Evolutionary conservation across 2,329 filamentous ascomycete species (phyloP).

Genomic region (Neonectria coccinea): DNA sequence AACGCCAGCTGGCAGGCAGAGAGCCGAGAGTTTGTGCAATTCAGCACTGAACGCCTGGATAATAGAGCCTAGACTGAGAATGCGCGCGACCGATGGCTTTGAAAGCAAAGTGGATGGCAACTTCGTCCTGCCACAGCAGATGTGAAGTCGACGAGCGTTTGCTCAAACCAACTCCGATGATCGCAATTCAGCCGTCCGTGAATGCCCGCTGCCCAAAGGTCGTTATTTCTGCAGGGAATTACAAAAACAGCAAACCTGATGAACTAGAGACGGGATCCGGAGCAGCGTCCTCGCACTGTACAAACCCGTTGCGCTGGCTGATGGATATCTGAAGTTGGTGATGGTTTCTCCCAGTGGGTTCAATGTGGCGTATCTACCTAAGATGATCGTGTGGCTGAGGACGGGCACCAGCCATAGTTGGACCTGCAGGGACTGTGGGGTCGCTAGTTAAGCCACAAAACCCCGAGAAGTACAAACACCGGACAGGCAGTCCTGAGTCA

Average conservation of each 20-base stretch:
- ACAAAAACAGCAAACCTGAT: neutral
- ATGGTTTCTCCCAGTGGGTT: conserved; percentile 45
- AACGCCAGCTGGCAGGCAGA: conserved; percentile 10
- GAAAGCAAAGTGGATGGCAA: neutral
- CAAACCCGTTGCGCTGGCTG: conserved; percentile 26
- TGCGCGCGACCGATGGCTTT: neutral
- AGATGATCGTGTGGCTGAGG: conserved; percentile 22
- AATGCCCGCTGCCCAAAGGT: neutral
- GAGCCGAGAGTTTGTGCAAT: neutral
- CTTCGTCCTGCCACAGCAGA: neutral
- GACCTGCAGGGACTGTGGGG: conserved; percentile 19
- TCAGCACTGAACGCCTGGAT: neutral
- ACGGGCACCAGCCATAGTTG: conserved; percentile 30
- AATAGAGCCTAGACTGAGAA: neutral
- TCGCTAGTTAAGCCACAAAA: neutral
- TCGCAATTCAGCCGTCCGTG: neutral
- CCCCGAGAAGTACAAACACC: neutral
- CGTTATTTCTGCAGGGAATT: neutral
- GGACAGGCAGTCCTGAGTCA: conserved; percentile 1
- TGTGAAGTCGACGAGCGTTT: neutral
- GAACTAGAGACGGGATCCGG: neutral
- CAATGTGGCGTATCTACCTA: conserved; percentile 25
- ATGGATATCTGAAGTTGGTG: conserved; percentile 38
- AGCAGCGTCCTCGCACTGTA: conserved; percentile 12
- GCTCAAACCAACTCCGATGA: neutral